Evolutionary conservation across 2,329 filamentous ascomycete genomes (phyloP), one percentile per base, ranked within the genome.

Genomic region (Uncinocarpus reesii): DNA sequence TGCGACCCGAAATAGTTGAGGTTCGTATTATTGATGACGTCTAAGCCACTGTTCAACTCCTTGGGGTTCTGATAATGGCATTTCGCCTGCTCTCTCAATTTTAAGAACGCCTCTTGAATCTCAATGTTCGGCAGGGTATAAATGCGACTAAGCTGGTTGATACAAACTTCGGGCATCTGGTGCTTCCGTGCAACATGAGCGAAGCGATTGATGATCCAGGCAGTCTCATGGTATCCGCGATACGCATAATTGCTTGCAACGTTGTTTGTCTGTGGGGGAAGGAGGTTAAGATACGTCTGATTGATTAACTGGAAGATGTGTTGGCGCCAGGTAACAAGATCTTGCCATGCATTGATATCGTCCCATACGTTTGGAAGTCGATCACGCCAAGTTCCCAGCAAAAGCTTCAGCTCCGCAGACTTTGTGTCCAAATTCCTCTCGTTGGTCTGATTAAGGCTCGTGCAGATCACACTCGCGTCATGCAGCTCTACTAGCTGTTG

Each of bases 21-120:
- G 59, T 99, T 98, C 29, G 92, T 99, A 58, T 98, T 99, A 68
- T 98, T 98, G 65, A 99, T 99, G 2, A 99, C 92, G 61, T 99
- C 92, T 55, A 99, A 65, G 1, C 92, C 92, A 61, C 82, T 95
- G 46, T 82, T 90, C 47, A 99, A 78, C 67, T 98, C 92, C 31
- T 86, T 83, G 0, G 84, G 81, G 60, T 96, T 96, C 69, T 96
- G 89, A 65, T 96, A 99, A 64, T 98, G 92, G 57, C 92, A 98
- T 64, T 95, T 95, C 36, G 92, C 92, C 67, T 99, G 92, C 68
- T 99, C 93, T n/a, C 93, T 77, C 45, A 99, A 70, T 70, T 99
- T 99, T 53, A 99, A 71, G 75, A 99, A 99, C 0, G 92, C 92
- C 65, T 99, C 92, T 62, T 98, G 93, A 40, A 99, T 99, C 70